Conservation (phyloP, 768 basidiomycete species). For the Podaxis sp. region DNA sequence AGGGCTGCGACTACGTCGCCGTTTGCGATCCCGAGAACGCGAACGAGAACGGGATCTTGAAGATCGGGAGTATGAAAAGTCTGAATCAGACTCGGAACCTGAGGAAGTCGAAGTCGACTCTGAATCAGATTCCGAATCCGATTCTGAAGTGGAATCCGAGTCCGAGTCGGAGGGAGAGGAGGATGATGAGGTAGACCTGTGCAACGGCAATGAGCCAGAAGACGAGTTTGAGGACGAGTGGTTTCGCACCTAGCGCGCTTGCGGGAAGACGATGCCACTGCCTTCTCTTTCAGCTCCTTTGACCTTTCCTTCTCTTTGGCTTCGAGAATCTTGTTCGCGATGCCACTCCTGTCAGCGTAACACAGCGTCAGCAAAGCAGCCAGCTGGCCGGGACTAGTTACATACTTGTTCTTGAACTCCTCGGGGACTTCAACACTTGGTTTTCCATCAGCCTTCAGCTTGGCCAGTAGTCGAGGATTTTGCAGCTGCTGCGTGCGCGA, state of each 20-base stretch:
- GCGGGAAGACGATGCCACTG: constrained; percentile 6
- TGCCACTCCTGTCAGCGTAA: constrained; percentile 49
- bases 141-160: constrained; percentile 37
- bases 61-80: constrained; percentile 20
- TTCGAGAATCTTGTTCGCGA: constrained; percentile 82
- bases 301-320: constrained; percentile 75
- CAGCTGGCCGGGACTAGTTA: constrained; percentile 7
- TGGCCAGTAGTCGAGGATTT: constrained; percentile 64
- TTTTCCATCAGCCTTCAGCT: constrained; percentile 64
- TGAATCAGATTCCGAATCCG: constrained; percentile 38
- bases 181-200: constrained; percentile 20
- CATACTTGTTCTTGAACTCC: constrained; percentile 82
- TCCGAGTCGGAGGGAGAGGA: constrained; percentile 36
- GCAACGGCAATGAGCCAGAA: constrained; percentile 3
- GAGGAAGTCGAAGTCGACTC: constrained; percentile 30
- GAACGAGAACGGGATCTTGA: constrained; percentile 19
- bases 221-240: not conserved
- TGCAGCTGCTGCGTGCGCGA: constrained; percentile 85
- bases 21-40: constrained; percentile 11
- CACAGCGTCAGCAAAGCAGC: not conserved
- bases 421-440: constrained; percentile 85
- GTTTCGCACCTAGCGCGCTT: constrained; percentile 4
- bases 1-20: constrained; percentile 14
- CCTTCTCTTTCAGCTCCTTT: constrained; percentile 34
- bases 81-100: constrained; percentile 35